These are phyloP conservation scores for Penicillium cosmopolitanum DNA, from an alignment of 495 filamentous ascomycete genomes.

Conservation along the genomic window DNA sequence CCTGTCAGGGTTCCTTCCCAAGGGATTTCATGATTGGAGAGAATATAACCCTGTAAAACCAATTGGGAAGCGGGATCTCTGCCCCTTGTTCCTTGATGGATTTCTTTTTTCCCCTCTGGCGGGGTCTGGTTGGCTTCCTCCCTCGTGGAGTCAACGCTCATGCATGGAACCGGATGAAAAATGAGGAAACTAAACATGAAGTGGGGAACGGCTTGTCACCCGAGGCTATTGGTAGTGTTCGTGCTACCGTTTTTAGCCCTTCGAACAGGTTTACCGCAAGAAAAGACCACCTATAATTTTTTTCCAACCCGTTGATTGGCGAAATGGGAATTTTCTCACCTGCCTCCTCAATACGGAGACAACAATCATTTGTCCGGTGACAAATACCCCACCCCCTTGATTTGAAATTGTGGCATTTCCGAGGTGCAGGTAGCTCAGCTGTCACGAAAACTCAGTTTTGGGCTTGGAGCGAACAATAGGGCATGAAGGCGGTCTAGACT, in stretches of 20 bases:
- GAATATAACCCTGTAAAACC: background rate
- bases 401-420: background rate
- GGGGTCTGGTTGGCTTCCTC: background rate
- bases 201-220: constrained; percentile 1
- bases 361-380: constrained; percentile 3
- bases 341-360: background rate
- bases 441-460: constrained; percentile 22
- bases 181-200: background rate
- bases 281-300: no score
- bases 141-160: constrained; percentile 12
- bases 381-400: background rate
- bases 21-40: background rate
- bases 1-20: no score
- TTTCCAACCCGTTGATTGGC: background rate
- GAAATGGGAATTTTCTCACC: background rate
- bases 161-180: constrained; percentile 1
- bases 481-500: constrained; percentile 17
- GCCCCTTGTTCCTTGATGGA: constrained; percentile 7
- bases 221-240: background rate
- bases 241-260: constrained; percentile 3
- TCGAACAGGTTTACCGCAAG: constrained; percentile 1
- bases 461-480: background rate
- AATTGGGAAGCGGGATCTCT: background rate
- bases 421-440: constrained; percentile 19
- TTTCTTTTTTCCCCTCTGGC: constrained; percentile 4